Evolutionary conservation across 2,329 filamentous ascomycete genomes (phyloP).

Genomic region (Xylaria sp.): DNA sequence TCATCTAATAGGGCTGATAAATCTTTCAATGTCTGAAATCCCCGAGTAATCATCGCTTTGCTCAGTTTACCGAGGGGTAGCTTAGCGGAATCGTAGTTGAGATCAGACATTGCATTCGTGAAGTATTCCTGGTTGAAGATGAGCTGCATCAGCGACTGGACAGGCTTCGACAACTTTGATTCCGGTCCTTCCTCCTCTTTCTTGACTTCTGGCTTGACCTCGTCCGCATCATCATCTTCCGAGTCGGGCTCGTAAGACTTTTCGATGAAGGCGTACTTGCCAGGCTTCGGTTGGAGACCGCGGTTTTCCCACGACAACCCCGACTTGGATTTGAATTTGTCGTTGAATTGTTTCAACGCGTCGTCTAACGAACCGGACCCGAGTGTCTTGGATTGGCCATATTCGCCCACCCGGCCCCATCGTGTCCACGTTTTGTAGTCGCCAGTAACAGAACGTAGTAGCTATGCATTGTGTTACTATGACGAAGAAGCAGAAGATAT

Average conservation of each 20-base stretch:
- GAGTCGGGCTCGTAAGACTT: constrained; percentile 78
- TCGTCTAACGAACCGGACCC: constrained; percentile 55
- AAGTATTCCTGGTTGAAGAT: constrained; percentile 87
- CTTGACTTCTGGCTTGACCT: constrained; percentile 41
- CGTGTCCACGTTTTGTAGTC: constrained; percentile 75
- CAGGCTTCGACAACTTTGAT: constrained; percentile 52
- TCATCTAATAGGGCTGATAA: constrained; percentile 74
- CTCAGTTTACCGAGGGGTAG: constrained; percentile 86
- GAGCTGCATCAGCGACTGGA: constrained; percentile 78
- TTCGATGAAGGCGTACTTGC: constrained; percentile 85
- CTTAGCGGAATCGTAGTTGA: constrained; percentile 80
- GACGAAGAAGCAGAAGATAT: constrained; percentile 5
- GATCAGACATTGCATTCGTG: constrained; percentile 69
- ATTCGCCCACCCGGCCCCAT: constrained; percentile 81
- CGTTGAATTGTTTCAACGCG: constrained; percentile 64
- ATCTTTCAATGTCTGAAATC: constrained; percentile 81
- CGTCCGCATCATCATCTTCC: constrained; percentile 48
- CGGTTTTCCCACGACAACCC: constrained; percentile 67
- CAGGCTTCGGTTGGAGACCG: constrained; percentile 66
- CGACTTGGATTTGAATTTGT: constrained; percentile 72
- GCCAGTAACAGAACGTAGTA: constrained; percentile 55
- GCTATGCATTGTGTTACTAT: constrained; percentile 47
- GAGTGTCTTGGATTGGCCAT: constrained; percentile 60
- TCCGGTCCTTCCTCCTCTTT: constrained; percentile 39
- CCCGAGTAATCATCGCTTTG: constrained; percentile 78